These are phyloP conservation scores for Silene noctiflora DNA, from an alignment of 179 eudicot species.

Conservation along the genomic window DNA sequence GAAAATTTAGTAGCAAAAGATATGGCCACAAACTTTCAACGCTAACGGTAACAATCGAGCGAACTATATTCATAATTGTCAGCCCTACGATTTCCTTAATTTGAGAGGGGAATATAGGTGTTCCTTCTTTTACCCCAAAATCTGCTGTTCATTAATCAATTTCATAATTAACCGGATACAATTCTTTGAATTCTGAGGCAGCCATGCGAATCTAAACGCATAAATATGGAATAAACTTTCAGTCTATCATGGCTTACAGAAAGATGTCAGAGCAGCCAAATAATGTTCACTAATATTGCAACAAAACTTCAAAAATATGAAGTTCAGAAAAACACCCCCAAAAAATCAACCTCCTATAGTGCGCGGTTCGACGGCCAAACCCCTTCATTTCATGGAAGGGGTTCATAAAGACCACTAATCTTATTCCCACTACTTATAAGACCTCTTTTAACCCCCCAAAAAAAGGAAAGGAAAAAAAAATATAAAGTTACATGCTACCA, in stretches of 20 bases:
- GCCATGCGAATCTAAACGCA: neutral
- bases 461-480: neutral
- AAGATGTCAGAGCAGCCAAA: slow-evolving; percentile 11
- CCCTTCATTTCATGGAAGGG: slow-evolving; percentile 18
- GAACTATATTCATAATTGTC: too few relatives aligned
- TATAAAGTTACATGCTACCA: slow-evolving; percentile 16
- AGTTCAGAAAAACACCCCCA: slow-evolving; percentile 5
- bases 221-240: neutral
- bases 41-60: too few relatives aligned
- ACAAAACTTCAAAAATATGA: slow-evolving; percentile 15
- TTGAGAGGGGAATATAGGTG: too few relatives aligned
- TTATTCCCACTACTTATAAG: neutral
- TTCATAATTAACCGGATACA: too few relatives aligned
- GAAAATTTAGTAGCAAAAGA: too few relatives aligned
- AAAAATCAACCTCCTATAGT: slow-evolving; percentile 24
- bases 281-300: slow-evolving; percentile 13
- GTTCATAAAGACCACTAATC: slow-evolving; percentile 17
- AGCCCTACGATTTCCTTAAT: too few relatives aligned
- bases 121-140: too few relatives aligned
- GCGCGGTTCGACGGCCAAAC: slow-evolving; percentile 14
- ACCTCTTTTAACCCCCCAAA: neutral
- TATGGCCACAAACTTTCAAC: too few relatives aligned
- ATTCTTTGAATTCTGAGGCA: too few relatives aligned
- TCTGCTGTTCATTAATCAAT: too few relatives aligned
- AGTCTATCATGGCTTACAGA: neutral